Evolutionary conservation across 345 rosid species (phyloP).

Genomic region (Eucalyptus lansdowneana): DNA sequence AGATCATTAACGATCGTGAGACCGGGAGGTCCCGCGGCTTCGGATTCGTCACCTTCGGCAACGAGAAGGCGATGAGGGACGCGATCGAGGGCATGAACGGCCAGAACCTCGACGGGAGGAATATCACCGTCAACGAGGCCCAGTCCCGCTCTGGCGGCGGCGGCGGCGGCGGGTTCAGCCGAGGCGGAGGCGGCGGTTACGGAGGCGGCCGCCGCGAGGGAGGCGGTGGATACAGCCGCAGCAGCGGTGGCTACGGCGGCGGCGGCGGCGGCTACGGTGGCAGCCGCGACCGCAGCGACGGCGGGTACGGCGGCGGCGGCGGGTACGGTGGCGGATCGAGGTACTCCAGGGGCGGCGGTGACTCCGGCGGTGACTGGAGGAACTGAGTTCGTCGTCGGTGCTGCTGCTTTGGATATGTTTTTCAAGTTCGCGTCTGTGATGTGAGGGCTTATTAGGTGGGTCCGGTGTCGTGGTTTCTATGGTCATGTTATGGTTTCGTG

Average conservation of each 20-base stretch:
- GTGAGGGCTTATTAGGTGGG: background rate
- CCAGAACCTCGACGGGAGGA: slow-evolving; percentile 71
- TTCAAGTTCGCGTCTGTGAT: background rate
- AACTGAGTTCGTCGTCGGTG: background rate
- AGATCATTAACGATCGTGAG: slow-evolving; percentile 83
- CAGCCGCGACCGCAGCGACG: slow-evolving; percentile 10
- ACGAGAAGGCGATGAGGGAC: slow-evolving; percentile 68
- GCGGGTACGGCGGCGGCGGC: slow-evolving; percentile 20
- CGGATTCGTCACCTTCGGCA: slow-evolving; percentile 76
- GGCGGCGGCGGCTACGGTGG: slow-evolving; percentile 20
- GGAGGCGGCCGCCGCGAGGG: slow-evolving; percentile 21
- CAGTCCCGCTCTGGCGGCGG: slow-evolving; percentile 61
- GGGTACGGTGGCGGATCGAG: background rate
- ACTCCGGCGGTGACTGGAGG: slow-evolving; percentile 19
- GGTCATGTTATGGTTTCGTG: background rate
- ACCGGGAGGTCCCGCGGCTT: slow-evolving; percentile 79
- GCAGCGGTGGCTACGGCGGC: slow-evolving; percentile 16
- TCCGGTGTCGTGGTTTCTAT: background rate
- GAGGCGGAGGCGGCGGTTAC: slow-evolving; percentile 38
- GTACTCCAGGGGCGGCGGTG: slow-evolving; percentile 24
- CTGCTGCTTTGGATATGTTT: background rate
- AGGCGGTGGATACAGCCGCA: slow-evolving; percentile 24
- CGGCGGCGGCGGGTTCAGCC: slow-evolving; percentile 24
- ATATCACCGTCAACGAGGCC: slow-evolving; percentile 74
- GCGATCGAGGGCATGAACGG: slow-evolving; percentile 93